Evolutionary conservation across 148 eudicot species (phyloP).

Genomic region (Camellia japonica): DNA sequence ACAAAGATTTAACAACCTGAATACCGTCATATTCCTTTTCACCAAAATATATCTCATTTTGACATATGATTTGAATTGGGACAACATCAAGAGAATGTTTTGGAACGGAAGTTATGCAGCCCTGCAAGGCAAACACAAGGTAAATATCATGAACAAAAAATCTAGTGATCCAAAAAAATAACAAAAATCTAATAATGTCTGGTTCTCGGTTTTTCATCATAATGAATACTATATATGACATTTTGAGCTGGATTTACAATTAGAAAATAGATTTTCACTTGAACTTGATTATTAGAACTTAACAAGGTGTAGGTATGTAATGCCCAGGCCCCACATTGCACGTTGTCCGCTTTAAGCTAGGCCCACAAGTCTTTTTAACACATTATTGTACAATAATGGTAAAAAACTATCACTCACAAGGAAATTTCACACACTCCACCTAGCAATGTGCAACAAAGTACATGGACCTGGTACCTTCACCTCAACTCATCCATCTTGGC

Average conservation of each 20-base stretch:
- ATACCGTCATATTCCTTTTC: slow-evolving; percentile 32
- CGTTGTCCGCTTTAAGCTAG: too few relatives aligned
- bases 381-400: too few relatives aligned
- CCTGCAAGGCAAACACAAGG: slow-evolving; percentile 43
- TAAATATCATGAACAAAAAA: not conserved
- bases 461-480: too few relatives aligned
- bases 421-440: too few relatives aligned
- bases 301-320: too few relatives aligned
- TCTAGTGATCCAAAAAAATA: not conserved
- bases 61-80: slow-evolving; percentile 57
- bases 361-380: too few relatives aligned
- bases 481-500: too few relatives aligned
- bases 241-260: not conserved
- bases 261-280: not conserved
- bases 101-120: slow-evolving; percentile 65
- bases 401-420: not conserved
- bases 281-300: not conserved
- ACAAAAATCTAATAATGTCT: not conserved
- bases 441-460: too few relatives aligned
- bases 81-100: slow-evolving; percentile 47
- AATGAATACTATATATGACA: not conserved
- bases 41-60: slow-evolving; percentile 23
- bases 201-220: too few relatives aligned
- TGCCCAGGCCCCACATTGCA: too few relatives aligned
- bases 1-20: slow-evolving; percentile 19